phyloP scores from a whole-genome alignment of 768 basidiomycete species.

The Boletus rex-veris region DNA sequence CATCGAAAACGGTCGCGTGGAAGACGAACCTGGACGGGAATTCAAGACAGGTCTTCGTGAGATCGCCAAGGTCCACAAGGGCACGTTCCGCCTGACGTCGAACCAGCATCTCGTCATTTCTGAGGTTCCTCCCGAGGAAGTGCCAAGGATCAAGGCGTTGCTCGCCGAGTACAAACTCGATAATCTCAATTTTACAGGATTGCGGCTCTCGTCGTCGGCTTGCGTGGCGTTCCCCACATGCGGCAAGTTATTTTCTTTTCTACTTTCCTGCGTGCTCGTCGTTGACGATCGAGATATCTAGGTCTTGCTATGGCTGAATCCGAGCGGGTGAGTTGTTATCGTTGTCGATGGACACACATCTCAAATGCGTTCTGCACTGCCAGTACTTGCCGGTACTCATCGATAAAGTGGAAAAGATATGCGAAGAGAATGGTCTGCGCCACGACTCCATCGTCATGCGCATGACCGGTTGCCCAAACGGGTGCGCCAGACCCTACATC shows the following conservation, averaged over 20 bases:
- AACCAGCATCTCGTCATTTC: slow-evolving; percentile 94
- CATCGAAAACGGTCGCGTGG: slow-evolving; percentile 97
- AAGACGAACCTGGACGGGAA: slow-evolving; percentile 84
- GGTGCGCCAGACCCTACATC: slow-evolving; percentile 89
- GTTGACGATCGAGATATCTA: slow-evolving; percentile 10
- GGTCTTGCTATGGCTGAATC: slow-evolving; percentile 80
- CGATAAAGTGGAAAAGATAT: slow-evolving; percentile 92
- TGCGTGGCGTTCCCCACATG: slow-evolving; percentile 99
- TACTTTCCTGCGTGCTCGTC: background rate
- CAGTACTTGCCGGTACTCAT: slow-evolving; percentile 90
- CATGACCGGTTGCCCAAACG: slow-evolving; percentile 97
- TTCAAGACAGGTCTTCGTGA: slow-evolving; percentile 93
- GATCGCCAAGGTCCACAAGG: slow-evolving; percentile 93
- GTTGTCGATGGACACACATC: slow-evolving; percentile 15
- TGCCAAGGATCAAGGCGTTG: slow-evolving; percentile 73
- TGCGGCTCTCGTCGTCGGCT: slow-evolving; percentile 87
- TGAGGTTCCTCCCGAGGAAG: slow-evolving; percentile 70
- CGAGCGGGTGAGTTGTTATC: slow-evolving; percentile 47
- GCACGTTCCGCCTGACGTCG: slow-evolving; percentile 86
- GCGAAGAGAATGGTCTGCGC: slow-evolving; percentile 88
- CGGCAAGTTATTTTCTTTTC: slow-evolving; percentile 37
- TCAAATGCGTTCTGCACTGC: slow-evolving; percentile 35
- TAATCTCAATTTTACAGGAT: slow-evolving; percentile 71
- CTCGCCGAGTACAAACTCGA: slow-evolving; percentile 87
- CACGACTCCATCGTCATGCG: slow-evolving; percentile 97